A percentile compares a stretch with the other conserved stretches of the same genome.
Conservation (phyloP, 2,329 filamentous ascomycete species). For the Cytospora mali region DNA sequence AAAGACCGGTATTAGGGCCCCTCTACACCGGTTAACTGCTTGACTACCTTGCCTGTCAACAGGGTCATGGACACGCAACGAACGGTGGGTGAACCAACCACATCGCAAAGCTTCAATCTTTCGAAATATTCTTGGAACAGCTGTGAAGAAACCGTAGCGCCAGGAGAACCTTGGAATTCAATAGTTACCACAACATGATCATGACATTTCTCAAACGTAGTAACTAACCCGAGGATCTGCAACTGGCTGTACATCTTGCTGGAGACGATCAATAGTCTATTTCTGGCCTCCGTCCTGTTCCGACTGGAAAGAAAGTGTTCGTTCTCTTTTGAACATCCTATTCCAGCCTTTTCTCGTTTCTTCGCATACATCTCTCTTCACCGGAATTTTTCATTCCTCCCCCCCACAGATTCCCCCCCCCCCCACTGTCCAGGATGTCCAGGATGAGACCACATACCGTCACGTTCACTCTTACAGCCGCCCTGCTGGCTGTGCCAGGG, state of each 20-base stretch:
- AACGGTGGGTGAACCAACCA: not conserved
- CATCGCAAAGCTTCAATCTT: not conserved
- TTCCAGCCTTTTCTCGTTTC: not conserved
- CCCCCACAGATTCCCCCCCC: not conserved
- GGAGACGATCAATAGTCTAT: not conserved
- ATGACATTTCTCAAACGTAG: not conserved
- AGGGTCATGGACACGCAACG: not conserved
- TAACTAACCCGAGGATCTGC: not conserved
- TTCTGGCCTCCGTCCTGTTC: not conserved
- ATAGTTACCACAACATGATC: not conserved
- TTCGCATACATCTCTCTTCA: not conserved
- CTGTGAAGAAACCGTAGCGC: not conserved
- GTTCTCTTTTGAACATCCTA: not conserved
- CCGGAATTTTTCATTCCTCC: not conserved
- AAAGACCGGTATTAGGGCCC: not conserved
- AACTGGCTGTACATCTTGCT: not conserved
- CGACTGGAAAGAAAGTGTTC: not conserved
- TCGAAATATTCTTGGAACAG: not conserved
- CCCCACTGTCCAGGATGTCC: too few species aligned
- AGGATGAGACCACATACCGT: slow-evolving; percentile 9
- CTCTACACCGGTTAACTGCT: not conserved
- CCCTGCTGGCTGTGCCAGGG: slow-evolving; percentile 26
- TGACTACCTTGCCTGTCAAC: not conserved
- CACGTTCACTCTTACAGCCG: slow-evolving; percentile 19
- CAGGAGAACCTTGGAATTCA: not conserved